These are phyloP conservation scores for Russula griseocarnosa DNA, from an alignment of 768 basidiomycete genomes.

Conservation along the genomic window DNA sequence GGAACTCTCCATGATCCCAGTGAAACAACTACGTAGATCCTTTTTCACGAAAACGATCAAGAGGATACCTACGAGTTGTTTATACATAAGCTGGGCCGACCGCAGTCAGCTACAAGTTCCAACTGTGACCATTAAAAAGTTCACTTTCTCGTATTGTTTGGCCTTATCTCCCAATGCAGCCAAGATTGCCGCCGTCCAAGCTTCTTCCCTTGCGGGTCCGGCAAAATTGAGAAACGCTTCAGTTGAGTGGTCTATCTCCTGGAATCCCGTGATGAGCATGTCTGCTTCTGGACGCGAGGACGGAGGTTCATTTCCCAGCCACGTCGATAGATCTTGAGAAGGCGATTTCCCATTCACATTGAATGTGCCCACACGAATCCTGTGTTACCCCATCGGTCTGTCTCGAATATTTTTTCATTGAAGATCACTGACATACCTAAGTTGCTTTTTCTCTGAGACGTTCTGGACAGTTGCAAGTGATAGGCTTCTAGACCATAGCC, in stretches of 20 bases:
- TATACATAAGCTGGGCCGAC: constrained; percentile 54
- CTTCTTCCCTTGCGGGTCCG: constrained; percentile 59
- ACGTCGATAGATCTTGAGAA: constrained; percentile 64
- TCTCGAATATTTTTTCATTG: background rate
- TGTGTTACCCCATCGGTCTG: constrained; percentile 31
- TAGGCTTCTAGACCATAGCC: constrained; percentile 41
- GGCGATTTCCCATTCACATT: constrained; percentile 80
- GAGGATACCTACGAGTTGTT: constrained; percentile 83
- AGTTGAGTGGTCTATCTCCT: constrained; percentile 75
- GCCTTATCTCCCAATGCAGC: constrained; percentile 68
- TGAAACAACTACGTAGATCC: constrained; percentile 46
- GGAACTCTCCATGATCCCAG: constrained; percentile 46
- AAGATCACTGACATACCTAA: constrained; percentile 26
- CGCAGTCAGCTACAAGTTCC: constrained; percentile 6
- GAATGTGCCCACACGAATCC: constrained; percentile 73
- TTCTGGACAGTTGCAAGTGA: constrained; percentile 16
- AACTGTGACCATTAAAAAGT: background rate
- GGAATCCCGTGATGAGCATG: constrained; percentile 70
- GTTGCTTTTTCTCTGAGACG: constrained; percentile 10
- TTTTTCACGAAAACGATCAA: constrained; percentile 64
- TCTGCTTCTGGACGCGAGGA: constrained; percentile 48
- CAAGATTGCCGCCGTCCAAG: constrained; percentile 63
- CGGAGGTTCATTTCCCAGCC: constrained; percentile 44
- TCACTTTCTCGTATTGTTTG: constrained; percentile 62
- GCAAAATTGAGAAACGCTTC: constrained; percentile 73